Evolutionary conservation across 1,139 yeast genomes (phyloP), one percentile per base, ranked within the genome.

Genomic region (Pichia sp.): DNA sequence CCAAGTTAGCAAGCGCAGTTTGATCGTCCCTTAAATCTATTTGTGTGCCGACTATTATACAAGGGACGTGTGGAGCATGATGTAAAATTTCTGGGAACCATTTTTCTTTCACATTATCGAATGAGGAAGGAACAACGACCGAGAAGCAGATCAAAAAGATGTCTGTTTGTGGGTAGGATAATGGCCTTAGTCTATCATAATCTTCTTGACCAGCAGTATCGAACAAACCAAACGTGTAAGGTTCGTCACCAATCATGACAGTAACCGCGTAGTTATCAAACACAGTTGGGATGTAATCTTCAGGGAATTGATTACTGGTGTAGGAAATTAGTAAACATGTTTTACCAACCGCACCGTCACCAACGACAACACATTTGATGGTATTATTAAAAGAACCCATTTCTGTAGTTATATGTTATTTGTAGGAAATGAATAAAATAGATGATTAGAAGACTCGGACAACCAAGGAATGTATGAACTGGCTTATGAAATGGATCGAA

Each of bases 191-290:
- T 70, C 99, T 82, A 74, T 93, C 99, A 72, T 93, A 93, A 77
- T 93, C 98, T 79, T 92, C 98, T 77, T 93, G 99, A 48, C 99
- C 99, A 24, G 99, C 98, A 48, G 99, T 93, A 76, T 93, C 99
- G 70, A 92, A 93, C 60, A 93, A 77, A 16, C 98, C 98, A 67
- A 93, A 81, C 27, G 97, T 93, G 73, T 90, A 92, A 48, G 98
- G 98, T 73, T 92, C 98, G 70, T 92, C 98, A 52, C 97, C 98
- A 70, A 93, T 93, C 90, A 93, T 92, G 55, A 93, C 98, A 2
- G 98, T 92, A 53, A 93, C 99, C 12, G 98, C 98, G 71, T 93
- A 93, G 76, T 93, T 93, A 72, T 93, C 98, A 67, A 91, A 91
- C 48, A 87, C 95, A 6, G 96, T 88, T 55, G 96, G 96, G 55